Evolutionary conservation across 2,329 filamentous ascomycete species (phyloP).

Genomic region (Fusarium fracticaudum): DNA sequence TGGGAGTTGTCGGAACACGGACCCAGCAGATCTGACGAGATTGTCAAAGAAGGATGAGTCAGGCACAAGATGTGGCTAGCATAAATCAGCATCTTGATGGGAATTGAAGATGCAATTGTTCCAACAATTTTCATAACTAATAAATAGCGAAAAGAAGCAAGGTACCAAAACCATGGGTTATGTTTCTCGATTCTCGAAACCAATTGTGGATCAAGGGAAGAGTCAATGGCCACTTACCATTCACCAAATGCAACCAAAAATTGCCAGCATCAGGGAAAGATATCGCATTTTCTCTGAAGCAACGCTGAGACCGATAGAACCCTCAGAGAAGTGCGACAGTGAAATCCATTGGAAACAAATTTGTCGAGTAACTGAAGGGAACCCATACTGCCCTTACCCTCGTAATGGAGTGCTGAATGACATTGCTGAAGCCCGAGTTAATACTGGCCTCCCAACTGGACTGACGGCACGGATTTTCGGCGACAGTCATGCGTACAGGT

Average conservation of each 20-base stretch:
- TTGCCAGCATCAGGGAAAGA: not conserved
- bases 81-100: not conserved
- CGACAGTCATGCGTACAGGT: not conserved
- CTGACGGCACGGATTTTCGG: not conserved
- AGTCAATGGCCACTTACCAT: not conserved
- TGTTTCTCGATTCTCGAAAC: slow-evolving; percentile 12
- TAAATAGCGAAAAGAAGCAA: not conserved
- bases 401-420: not conserved
- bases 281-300: not conserved
- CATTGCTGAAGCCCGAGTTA: not conserved
- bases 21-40: not conserved
- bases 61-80: not conserved
- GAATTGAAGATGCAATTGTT: not conserved
- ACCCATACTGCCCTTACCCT: not conserved
- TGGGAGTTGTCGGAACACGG: slow-evolving; percentile 7
- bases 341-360: not conserved
- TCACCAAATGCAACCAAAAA: not conserved
- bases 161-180: not conserved
- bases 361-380: not conserved
- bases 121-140: not conserved
- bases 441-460: no score
- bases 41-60: slow-evolving; percentile 12
- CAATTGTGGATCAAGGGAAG: slow-evolving; percentile 5
- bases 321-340: no score
- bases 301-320: not conserved